phyloP scores from a whole-genome alignment of 495 filamentous ascomycete species.

The Penicillium maclennaniae region DNA sequence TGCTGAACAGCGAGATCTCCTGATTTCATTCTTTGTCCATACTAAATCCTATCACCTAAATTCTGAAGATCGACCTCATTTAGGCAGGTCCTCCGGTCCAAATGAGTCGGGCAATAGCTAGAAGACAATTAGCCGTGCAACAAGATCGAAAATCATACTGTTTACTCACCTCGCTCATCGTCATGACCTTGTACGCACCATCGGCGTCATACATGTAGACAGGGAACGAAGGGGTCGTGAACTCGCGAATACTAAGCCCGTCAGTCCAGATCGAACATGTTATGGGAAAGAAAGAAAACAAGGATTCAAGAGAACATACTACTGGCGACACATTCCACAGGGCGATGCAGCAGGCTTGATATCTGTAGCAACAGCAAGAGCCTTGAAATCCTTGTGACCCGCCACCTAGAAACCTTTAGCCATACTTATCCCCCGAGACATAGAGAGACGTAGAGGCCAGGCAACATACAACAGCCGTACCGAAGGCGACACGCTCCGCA shows the following conservation, averaged over 20 bases:
- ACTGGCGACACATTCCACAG: slow-evolving; percentile 64
- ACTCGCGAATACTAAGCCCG: slow-evolving; percentile 67
- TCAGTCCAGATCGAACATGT: not conserved
- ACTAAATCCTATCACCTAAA: slow-evolving; percentile 4
- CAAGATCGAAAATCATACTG: not conserved
- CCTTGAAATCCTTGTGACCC: slow-evolving; percentile 69
- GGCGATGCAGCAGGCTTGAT: slow-evolving; percentile 65
- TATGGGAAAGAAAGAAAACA: not conserved
- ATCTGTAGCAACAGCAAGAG: slow-evolving; percentile 83
- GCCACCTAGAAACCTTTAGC: slow-evolving; percentile 36
- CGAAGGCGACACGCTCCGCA: slow-evolving; percentile 85
- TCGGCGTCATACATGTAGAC: slow-evolving; percentile 90
- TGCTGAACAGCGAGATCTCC: not conserved
- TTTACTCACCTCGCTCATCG: slow-evolving; percentile 62
- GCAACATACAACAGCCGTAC: slow-evolving; percentile 65
- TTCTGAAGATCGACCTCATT: not conserved
- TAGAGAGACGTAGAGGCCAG: not conserved
- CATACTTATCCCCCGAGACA: not conserved
- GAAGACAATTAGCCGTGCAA: slow-evolving; percentile 8
- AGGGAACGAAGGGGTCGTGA: slow-evolving; percentile 61
- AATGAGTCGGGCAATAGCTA: slow-evolving; percentile 71
- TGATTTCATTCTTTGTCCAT: slow-evolving; percentile 1
- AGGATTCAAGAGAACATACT: slow-evolving; percentile 22
- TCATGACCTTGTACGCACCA: slow-evolving; percentile 64
- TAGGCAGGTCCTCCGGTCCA: slow-evolving; percentile 53